Evolutionary conservation across 1,284 basidiomycete genomes (phyloP), one percentile per base, ranked within the genome.

Genomic region (Grifola frondosa): DNA sequence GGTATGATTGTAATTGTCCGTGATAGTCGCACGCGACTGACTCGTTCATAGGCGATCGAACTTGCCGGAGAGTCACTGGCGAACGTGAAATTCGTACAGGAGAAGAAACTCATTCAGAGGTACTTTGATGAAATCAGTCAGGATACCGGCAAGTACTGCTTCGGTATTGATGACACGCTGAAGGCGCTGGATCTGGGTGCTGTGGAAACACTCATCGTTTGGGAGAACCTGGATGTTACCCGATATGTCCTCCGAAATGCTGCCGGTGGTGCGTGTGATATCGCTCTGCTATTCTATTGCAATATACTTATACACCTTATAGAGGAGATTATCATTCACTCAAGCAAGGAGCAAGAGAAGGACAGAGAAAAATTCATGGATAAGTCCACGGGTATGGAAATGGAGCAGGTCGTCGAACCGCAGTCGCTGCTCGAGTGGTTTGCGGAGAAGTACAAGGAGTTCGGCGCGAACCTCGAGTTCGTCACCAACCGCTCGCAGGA

Each of bases 101-200:
- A 99, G 77, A 99, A 99, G 78, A 88, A 78, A 66, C 81, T 97
- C 32, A 97, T 97, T 58, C 95, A 98, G 65, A 92, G 83, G 65
- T 99, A 98, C 77, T 98, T 99, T 68, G 96, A 99, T 64, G 97
- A 99, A 72, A 99, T 99, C 69, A 96, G 94, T 52, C 90, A 92
- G 65, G 96, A 99, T 65, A 96, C 93, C 16, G 92, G 86, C 61
- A 93, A 90, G 69, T 99, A 97, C 75, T 98, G 96, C 72, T 99
- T 97, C 65, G 97, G 96, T 70, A 81, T 99, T 50, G 91, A 91
- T 13, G 97, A 99, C 65, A 99, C 97, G 1, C 80, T 99, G 58
- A 97, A 97, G 66, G 94, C 89, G 26, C 81, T 99, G 37, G 97
- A 99, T 61, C 82, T 99, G 46, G 97, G 97, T 59, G 89, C 97